Evolutionary conservation across 176 grass and related monocot genomes (phyloP), one percentile per base, ranked within the genome.

Genomic region (Cenchrus purpureus): DNA sequence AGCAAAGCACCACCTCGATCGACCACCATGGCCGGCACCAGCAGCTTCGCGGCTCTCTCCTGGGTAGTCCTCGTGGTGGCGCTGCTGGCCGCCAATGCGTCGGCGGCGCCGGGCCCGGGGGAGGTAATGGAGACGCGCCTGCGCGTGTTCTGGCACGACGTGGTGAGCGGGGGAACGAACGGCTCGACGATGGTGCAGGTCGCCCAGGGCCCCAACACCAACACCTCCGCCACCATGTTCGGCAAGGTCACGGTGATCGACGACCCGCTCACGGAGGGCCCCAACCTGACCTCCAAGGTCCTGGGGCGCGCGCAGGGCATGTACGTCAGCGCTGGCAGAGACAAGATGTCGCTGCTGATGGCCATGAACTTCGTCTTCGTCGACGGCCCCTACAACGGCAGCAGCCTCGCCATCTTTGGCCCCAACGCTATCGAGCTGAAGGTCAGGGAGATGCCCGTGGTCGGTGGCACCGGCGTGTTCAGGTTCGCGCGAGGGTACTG

Each of bases 81-180:
- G 1, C 7, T 84, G 20, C 71, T 84, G 5, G 73, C 66, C 1
- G 44, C 11, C 17, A 6, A 17, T 28, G 55, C 55, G 2, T 5
- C 28, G 10, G 17, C 71, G 4, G 71, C 78, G 37, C 37, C 37
- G 37, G 37, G 37, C 37, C 37, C 37, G 37, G 49, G 8, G 45
- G 45, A 1, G 55, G 46, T 65, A 59, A 91, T 34, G 72, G 73
- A 83, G 34, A 88, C 86, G 40, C 66, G 68, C 20, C 77, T 95
- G 15, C 86, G 86, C 34, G 83, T 95, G 82, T 95, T 79, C 93
- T 95, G 87, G 86, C 93, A 95, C 86, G 91, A 95, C 79, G 75
- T 89, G 56, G 65, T 87, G 75, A 87, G 71, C 79, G 91, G 94
- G 0, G 88, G 94, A 0, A 83, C 83, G 3, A 90, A 90, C 87